Conservation (phyloP, 306 rosid species). For the Trifolium dubium region DNA sequence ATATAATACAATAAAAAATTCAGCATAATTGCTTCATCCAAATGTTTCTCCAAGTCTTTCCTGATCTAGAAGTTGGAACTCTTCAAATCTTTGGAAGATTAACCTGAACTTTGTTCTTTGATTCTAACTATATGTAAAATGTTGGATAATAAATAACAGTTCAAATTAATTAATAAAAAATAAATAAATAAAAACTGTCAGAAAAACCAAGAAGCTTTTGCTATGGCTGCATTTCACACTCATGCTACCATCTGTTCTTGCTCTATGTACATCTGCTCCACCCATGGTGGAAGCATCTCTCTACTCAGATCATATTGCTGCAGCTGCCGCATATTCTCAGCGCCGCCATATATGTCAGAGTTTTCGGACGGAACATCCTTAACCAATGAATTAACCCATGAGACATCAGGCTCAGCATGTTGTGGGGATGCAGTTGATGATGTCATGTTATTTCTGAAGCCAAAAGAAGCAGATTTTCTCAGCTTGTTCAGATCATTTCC, state of each 20-base stretch:
- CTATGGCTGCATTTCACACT: slow-evolving; percentile 41
- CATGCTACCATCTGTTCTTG: slow-evolving; percentile 95
- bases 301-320: slow-evolving; percentile 62
- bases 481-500: slow-evolving; percentile 89
- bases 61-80: slow-evolving; percentile 51
- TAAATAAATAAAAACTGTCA: slow-evolving; percentile 57
- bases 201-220: slow-evolving; percentile 53
- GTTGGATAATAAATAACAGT: slow-evolving; percentile 50
- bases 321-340: slow-evolving; percentile 40
- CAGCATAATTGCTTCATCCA: slow-evolving; percentile 43
- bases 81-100: slow-evolving; percentile 50
- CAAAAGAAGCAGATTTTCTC: slow-evolving; percentile 92
- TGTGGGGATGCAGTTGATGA: slow-evolving; percentile 29
- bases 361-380: slow-evolving; percentile 74
- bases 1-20: slow-evolving; percentile 65
- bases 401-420: slow-evolving; percentile 83
- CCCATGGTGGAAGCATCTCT: slow-evolving; percentile 84
- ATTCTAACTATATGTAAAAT: slow-evolving; percentile 45
- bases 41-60: slow-evolving; percentile 45
- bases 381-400: slow-evolving; percentile 92
- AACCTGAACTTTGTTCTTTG: slow-evolving; percentile 48
- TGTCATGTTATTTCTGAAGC: slow-evolving; percentile 63
- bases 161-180: slow-evolving; percentile 51
- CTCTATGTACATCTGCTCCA: slow-evolving; percentile 88
- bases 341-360: slow-evolving; percentile 48